Percentiles rank a stretch among this genome's conserved stretches.
Evolutionary conservation across 441 rosid species (phyloP).

Genomic region (Eugenia klotzschiana): DNA sequence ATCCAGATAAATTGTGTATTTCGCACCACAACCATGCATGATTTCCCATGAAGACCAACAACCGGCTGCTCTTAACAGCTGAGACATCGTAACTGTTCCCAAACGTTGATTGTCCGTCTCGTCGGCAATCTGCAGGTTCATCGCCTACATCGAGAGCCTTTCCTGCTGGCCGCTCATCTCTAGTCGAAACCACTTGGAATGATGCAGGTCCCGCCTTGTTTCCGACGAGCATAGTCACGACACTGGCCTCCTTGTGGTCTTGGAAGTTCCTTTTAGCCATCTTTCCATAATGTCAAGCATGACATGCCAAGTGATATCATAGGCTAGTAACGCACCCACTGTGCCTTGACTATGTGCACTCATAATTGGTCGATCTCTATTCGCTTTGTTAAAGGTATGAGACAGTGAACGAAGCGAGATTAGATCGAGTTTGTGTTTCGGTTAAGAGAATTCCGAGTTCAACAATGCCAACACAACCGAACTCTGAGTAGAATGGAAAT

Average conservation of each 20-base stretch:
- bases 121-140: not conserved
- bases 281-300: not conserved
- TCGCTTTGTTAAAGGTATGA: not conserved
- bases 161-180: constrained; percentile 33
- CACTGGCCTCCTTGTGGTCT: constrained; percentile 45
- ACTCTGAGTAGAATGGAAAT: not conserved
- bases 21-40: not conserved
- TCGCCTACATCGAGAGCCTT: constrained; percentile 20
- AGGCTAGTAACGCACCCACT: constrained; percentile 16
- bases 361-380: constrained; percentile 48
- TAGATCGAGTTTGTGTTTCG: no score
- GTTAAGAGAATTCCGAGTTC: not conserved
- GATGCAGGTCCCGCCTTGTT: constrained; percentile 54
- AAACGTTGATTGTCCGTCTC: not conserved
- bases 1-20: no score
- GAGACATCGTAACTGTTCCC: constrained; percentile 1
- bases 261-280: not conserved
- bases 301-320: not conserved
- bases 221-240: constrained; percentile 53
- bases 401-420: no score
- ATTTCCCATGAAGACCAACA: not conserved
- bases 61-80: not conserved
- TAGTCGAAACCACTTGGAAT: constrained; percentile 39
- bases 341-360: constrained; percentile 53
- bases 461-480: not conserved